Conservation (phyloP, 148 eudicot species). For the Diospyros lotus region DNA sequence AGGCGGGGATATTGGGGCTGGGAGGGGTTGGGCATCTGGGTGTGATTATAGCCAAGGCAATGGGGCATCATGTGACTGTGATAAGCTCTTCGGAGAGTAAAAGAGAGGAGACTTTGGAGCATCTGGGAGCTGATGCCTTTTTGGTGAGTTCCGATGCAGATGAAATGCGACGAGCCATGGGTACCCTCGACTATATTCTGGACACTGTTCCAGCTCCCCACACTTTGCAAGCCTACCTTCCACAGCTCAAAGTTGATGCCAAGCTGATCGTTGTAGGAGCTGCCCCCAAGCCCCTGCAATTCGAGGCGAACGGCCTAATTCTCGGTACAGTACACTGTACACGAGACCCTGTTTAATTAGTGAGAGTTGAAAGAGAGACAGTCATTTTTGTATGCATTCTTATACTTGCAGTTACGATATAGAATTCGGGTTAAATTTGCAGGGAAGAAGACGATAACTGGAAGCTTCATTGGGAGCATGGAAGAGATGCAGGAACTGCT, state of each 20-base stretch:
- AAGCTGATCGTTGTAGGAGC: constrained; percentile 23
- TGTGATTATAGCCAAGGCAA: constrained; percentile 29
- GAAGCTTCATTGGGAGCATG: constrained; percentile 30
- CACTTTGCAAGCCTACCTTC: constrained; percentile 10
- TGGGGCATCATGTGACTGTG: constrained; percentile 36
- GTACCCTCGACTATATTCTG: constrained; percentile 25
- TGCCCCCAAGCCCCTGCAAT: constrained; percentile 21
- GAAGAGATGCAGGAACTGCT: constrained; percentile 24
- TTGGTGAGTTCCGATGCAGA: constrained; percentile 18
- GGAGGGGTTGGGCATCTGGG: constrained; percentile 36
- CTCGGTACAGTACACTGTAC: constrained; percentile 5
- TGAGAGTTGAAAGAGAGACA: too few species aligned
- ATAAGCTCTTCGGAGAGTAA: constrained; percentile 28
- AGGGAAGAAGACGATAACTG: constrained; percentile 20
- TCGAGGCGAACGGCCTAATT: constrained; percentile 14
- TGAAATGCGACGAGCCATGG: constrained; percentile 18
- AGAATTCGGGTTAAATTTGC: background rate
- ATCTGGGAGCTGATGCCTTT: constrained; percentile 25
- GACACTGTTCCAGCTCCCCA: constrained; percentile 26
- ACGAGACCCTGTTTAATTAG: too few species aligned
- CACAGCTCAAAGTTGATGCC: constrained; percentile 22
- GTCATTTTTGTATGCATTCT: too few species aligned
- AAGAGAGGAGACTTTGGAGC: constrained; percentile 21
- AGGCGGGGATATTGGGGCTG: constrained; percentile 28
- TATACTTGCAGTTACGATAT: background rate